These are phyloP conservation scores for Pulveroboletus sp. DNA, from an alignment of 768 basidiomycete species.

Conservation along the genomic window DNA sequence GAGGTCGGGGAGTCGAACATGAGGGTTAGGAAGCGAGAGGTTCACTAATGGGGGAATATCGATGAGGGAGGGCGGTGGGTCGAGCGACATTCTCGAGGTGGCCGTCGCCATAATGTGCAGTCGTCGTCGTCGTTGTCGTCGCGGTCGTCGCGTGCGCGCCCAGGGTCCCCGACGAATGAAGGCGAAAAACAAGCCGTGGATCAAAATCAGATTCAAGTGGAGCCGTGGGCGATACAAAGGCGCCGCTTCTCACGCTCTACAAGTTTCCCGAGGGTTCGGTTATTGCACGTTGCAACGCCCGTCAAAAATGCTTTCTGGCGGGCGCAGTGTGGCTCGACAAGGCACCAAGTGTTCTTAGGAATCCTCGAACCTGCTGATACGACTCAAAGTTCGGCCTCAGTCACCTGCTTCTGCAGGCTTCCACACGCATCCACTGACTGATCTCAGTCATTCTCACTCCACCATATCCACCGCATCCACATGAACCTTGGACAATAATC, in stretches of 20 bases:
- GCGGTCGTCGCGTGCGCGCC: conserved; percentile 13
- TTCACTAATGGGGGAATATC: conserved; percentile 10
- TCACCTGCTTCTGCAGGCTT: not conserved
- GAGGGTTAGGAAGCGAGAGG: conserved; percentile 15
- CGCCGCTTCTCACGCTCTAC: conserved; percentile 24
- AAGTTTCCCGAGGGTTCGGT: conserved; percentile 16
- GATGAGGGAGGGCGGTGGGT: conserved; percentile 5
- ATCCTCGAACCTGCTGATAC: not conserved
- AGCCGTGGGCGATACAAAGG: conserved; percentile 13
- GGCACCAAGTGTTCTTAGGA: not conserved
- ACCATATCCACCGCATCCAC: not conserved
- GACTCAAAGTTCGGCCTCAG: conserved; percentile 2
- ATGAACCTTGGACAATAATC: no score
- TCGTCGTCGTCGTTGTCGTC: conserved; percentile 8
- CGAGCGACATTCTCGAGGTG: conserved; percentile 18
- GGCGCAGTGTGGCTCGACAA: conserved; percentile 8
- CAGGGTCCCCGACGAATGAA: conserved; percentile 8
- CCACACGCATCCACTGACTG: no score
- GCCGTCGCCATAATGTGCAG: conserved; percentile 21
- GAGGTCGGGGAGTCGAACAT: conserved; percentile 12
- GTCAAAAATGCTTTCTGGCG: conserved; percentile 1
- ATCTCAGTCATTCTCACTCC: not conserved
- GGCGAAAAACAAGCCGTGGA: conserved; percentile 21
- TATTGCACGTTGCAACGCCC: conserved; percentile 11
- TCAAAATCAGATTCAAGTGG: conserved; percentile 12